Conservation (phyloP, 257 asterid genomes). For the Euphrasia confusa region DNA sequence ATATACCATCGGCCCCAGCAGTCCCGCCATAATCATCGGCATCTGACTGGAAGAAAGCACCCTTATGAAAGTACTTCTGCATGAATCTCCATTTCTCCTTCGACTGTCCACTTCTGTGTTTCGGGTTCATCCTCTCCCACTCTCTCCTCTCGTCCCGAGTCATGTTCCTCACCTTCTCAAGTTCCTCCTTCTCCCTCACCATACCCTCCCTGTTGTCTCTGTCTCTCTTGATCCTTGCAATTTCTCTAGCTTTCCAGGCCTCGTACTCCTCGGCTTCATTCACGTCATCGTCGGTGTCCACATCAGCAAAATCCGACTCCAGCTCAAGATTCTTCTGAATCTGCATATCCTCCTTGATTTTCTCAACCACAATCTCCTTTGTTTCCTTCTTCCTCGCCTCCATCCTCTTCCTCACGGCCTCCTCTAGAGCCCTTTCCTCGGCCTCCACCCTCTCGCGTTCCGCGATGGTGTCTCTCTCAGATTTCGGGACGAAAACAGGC, state of each 20-base stretch:
- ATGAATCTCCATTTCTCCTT: slow-evolving; percentile 83
- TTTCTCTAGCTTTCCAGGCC: slow-evolving; percentile 95
- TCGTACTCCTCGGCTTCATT: slow-evolving; percentile 93
- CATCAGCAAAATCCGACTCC: slow-evolving; percentile 72
- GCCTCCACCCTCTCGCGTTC: slow-evolving; percentile 92
- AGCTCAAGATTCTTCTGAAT: slow-evolving; percentile 67
- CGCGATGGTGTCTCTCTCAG: slow-evolving; percentile 77
- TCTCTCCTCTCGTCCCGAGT: slow-evolving; percentile 93
- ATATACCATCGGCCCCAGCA: slow-evolving; percentile 49
- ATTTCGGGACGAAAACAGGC: slow-evolving; percentile 75
- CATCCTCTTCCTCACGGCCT: slow-evolving; percentile 56
- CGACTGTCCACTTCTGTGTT: slow-evolving; percentile 30
- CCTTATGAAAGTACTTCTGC: slow-evolving; percentile 96
- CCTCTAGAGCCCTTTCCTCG: slow-evolving; percentile 79
- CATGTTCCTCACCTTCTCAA: slow-evolving; percentile 91
- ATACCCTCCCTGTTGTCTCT: slow-evolving; percentile 74
- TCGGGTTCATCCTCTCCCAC: slow-evolving; percentile 97
- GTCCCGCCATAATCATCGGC: slow-evolving; percentile 69
- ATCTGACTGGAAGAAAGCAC: slow-evolving; percentile 87
- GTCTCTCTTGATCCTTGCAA: slow-evolving; percentile 94
- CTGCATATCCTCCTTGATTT: slow-evolving; percentile 78
- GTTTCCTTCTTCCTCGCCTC: slow-evolving; percentile 83
- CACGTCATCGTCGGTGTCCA: slow-evolving; percentile 87
- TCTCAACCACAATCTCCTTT: slow-evolving; percentile 72
- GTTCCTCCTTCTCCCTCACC: slow-evolving; percentile 89